Percentiles rank a stretch among this genome's conserved stretches.
phyloP scores from a whole-genome alignment of 495 filamentous ascomycete species.

The Penicillium lividum region DNA sequence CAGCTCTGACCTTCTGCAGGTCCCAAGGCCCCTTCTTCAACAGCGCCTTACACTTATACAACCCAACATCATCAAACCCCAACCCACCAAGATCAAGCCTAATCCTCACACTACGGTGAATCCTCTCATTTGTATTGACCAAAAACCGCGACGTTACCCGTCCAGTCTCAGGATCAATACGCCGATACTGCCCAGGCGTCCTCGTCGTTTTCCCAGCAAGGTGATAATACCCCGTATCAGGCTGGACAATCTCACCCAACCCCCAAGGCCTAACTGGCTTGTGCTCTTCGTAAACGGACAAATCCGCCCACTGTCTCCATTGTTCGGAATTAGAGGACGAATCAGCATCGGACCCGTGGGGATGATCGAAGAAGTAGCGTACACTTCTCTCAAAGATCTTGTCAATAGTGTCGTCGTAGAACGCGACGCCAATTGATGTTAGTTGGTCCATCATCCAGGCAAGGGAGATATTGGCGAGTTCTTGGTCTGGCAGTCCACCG shows the following conservation, averaged over 20 bases:
- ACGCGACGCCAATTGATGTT: slow-evolving; percentile 59
- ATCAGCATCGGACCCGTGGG: slow-evolving; percentile 5
- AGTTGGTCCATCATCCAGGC: slow-evolving; percentile 77
- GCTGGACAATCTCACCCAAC: slow-evolving; percentile 55
- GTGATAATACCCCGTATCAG: slow-evolving; percentile 49
- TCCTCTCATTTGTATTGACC: slow-evolving; percentile 61
- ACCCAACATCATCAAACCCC: slow-evolving; percentile 54
- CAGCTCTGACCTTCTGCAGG: slow-evolving; percentile 12
- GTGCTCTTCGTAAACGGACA: slow-evolving; percentile 48
- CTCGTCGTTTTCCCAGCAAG: slow-evolving; percentile 52
- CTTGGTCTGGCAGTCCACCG: slow-evolving; percentile 59
- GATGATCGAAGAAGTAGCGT: slow-evolving; percentile 43
- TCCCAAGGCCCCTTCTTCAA: slow-evolving; percentile 38
- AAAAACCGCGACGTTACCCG: slow-evolving; percentile 43
- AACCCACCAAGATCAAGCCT: slow-evolving; percentile 56
- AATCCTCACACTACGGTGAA: slow-evolving; percentile 62
- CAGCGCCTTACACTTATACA: slow-evolving; percentile 56
- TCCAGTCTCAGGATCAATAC: slow-evolving; percentile 52
- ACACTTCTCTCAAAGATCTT: slow-evolving; percentile 47
- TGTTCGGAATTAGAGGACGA: slow-evolving; percentile 16
- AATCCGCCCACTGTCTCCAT: slow-evolving; percentile 43
- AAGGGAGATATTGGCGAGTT: slow-evolving; percentile 64
- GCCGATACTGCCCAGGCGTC: slow-evolving; percentile 60
- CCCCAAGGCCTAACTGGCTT: slow-evolving; percentile 57
- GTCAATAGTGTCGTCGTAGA: slow-evolving; percentile 54